A percentile compares a stretch with the other conserved stretches of the same genome.
Conservation (phyloP, 2,329 filamentous ascomycete genomes). For the Ophiostoma sp. region DNA sequence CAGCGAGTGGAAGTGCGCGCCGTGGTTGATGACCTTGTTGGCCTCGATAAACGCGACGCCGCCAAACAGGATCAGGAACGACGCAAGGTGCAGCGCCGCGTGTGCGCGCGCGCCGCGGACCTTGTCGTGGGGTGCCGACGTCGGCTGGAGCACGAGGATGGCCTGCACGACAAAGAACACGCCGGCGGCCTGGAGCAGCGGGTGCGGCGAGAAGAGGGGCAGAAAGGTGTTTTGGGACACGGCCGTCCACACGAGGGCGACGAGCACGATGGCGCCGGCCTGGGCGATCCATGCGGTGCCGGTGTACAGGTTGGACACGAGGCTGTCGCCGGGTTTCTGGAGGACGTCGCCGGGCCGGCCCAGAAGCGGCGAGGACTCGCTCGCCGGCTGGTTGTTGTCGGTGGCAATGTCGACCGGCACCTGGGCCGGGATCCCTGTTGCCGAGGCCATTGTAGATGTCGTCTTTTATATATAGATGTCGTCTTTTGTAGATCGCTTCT, state of each 20-base stretch:
- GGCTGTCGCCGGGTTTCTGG: conserved; percentile 58
- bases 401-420: conserved; percentile 34
- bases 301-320: conserved; percentile 66
- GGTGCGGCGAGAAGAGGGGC: conserved; percentile 84
- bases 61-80: conserved; percentile 55
- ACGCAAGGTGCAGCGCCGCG: conserved; percentile 62
- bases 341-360: conserved; percentile 67
- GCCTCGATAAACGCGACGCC: conserved; percentile 70
- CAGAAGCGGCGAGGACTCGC: conserved; percentile 65
- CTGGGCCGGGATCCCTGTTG: conserved; percentile 59
- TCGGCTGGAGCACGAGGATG: conserved; percentile 82
- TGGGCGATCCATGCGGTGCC: conserved; percentile 80
- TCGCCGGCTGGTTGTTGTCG: not conserved
- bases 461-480: not conserved
- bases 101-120: conserved; percentile 56
- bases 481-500: too few relatives aligned
- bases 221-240: conserved; percentile 61
- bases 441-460: conserved; percentile 55
- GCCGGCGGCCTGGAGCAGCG: conserved; percentile 63
- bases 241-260: conserved; percentile 69
- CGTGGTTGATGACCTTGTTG: conserved; percentile 69
- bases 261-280: conserved; percentile 68
- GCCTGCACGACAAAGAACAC: conserved; percentile 73
- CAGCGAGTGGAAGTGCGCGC: conserved; percentile 69
- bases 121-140: conserved; percentile 72